Percentiles rank a stretch among this genome's conserved stretches.
These are phyloP conservation scores for Leccinum ochraceum DNA, from an alignment of 768 basidiomycete species.

Conservation along the genomic window DNA sequence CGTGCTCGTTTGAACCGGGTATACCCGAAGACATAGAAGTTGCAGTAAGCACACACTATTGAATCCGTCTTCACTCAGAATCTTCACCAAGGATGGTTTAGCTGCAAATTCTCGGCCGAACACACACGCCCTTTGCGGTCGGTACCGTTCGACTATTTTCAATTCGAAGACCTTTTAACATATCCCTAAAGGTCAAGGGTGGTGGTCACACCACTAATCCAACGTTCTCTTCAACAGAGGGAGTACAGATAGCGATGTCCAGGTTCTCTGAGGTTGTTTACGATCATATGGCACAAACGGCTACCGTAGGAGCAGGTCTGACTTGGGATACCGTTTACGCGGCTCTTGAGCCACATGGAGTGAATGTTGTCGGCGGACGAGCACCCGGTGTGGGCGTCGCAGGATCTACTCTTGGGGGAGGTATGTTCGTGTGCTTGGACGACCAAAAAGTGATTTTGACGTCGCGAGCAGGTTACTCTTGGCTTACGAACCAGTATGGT, in stretches of 20 bases:
- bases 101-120: conserved; percentile 41
- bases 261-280: conserved; percentile 47
- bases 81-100: background rate
- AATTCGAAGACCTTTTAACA: background rate
- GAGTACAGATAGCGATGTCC: conserved; percentile 58
- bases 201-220: conserved; percentile 59
- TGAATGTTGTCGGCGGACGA: conserved; percentile 58
- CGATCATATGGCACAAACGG: conserved; percentile 40
- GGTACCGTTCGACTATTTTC: conserved; percentile 2
- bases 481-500: conserved; percentile 62
- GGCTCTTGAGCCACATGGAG: conserved; percentile 44
- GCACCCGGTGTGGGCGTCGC: conserved; percentile 59
- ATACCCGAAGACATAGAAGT: conserved; percentile 49
- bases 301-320: conserved; percentile 40
- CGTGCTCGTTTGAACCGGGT: conserved; percentile 61
- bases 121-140: conserved; percentile 33
- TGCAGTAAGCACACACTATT: conserved; percentile 37
- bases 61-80: background rate
- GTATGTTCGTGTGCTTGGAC: conserved; percentile 17
- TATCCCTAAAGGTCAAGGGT: conserved; percentile 51
- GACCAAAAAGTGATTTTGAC: background rate
- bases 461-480: conserved; percentile 29
- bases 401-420: conserved; percentile 60
- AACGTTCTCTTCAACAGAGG: conserved; percentile 57
- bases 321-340: conserved; percentile 69